A percentile compares a stretch with the other conserved stretches of the same genome.
Evolutionary conservation across 108 stramenopile genomes (phyloP).

Genomic region (Skeletonema marinoi): DNA sequence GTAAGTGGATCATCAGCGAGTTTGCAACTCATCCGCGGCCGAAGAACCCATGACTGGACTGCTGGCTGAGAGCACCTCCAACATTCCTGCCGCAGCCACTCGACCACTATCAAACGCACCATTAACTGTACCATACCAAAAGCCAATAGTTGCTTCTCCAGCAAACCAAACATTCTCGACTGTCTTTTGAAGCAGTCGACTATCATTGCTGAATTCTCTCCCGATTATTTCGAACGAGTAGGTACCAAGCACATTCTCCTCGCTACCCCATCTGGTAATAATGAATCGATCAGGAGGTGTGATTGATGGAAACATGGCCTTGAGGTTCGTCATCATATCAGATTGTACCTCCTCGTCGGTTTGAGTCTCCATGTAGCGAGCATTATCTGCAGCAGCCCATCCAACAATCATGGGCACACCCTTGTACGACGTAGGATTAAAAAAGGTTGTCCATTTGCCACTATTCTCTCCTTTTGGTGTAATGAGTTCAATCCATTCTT

Average conservation of each 20-base stretch:
- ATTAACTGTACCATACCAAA: conserved; percentile 23
- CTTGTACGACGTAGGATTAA: conserved; percentile 14
- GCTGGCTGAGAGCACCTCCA: neutral
- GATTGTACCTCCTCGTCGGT: conserved; percentile 37
- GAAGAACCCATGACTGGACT: too few relatives aligned
- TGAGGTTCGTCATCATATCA: conserved; percentile 28
- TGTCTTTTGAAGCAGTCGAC: neutral
- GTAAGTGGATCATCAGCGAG: too few relatives aligned
- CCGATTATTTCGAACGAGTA: conserved; percentile 28
- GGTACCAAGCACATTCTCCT: conserved; percentile 36
- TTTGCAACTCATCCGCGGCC: too few relatives aligned
- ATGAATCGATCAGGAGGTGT: conserved; percentile 32
- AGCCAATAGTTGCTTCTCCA: conserved; percentile 38
- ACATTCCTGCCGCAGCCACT: conserved; percentile 20
- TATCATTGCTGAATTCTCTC: neutral
- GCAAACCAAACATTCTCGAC: conserved; percentile 37
- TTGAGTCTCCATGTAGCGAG: conserved; percentile 16
- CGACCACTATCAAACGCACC: conserved; percentile 24
- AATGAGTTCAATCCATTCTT: conserved; percentile 17
- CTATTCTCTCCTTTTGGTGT: conserved; percentile 18
- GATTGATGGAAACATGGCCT: conserved; percentile 35
- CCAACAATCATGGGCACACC: conserved; percentile 22
- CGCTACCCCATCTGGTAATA: conserved; percentile 44
- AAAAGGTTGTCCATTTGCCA: conserved; percentile 33
- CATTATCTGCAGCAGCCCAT: conserved; percentile 21